phyloP scores from a whole-genome alignment of 2,329 filamentous ascomycete genomes.

The Alternaria sp. region DNA sequence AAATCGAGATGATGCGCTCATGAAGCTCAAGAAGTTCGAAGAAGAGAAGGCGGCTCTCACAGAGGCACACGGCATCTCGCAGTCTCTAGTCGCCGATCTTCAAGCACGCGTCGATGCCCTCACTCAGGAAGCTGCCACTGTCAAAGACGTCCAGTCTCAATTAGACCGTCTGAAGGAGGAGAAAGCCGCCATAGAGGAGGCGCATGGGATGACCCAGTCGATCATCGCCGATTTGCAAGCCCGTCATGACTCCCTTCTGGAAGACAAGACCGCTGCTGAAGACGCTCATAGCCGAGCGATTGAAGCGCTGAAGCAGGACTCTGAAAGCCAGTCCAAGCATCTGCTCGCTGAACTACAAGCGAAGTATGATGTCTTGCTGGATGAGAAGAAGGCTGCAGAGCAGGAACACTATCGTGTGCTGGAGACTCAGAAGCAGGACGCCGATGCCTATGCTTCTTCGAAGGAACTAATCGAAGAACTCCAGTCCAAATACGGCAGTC shows the following conservation, averaged over 20 bases:
- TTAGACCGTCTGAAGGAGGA: constrained; percentile 26
- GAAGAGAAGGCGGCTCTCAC: constrained; percentile 30
- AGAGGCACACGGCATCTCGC: constrained; percentile 28
- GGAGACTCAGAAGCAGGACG: constrained; percentile 35
- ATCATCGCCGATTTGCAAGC: constrained; percentile 39
- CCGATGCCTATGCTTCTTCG: constrained; percentile 23
- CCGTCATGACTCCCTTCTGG: constrained; percentile 34
- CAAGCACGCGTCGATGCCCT: constrained; percentile 31
- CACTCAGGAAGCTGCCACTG: constrained; percentile 13
- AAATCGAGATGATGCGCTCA: constrained; percentile 28
- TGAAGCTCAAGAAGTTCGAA: constrained; percentile 30
- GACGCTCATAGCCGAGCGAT: constrained; percentile 38
- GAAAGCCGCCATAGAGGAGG: constrained; percentile 26
- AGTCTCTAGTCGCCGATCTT: constrained; percentile 29
- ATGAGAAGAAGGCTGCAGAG: constrained; percentile 36
- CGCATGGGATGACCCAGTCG: constrained; percentile 30
- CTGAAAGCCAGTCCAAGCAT: constrained; percentile 34
- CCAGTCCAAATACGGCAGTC: constrained; percentile 19
- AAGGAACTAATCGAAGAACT: constrained; percentile 19
- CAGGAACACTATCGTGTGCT: constrained; percentile 32
- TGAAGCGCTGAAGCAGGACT: constrained; percentile 39
- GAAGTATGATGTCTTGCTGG: constrained; percentile 35
- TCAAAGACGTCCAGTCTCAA: constrained; percentile 17
- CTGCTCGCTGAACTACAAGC: constrained; percentile 35
- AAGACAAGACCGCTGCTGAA: constrained; percentile 39